phyloP scores from a whole-genome alignment of 805 yeast species.

The Jamesozyma piceae region DNA sequence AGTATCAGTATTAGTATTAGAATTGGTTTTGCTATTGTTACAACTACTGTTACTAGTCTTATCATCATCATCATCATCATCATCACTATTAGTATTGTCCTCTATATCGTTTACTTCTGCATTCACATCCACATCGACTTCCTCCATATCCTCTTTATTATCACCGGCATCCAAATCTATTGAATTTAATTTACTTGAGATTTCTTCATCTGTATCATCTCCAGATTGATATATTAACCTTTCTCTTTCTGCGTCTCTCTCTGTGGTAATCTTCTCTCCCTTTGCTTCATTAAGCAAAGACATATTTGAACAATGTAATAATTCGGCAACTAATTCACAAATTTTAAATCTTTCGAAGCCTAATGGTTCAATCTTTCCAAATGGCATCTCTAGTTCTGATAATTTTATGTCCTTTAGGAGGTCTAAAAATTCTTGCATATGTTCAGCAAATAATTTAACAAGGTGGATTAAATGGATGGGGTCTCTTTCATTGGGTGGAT shows the following conservation, averaged over 20 bases:
- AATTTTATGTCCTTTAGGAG: constrained; percentile 39
- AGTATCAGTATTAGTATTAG: neutral
- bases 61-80: neutral
- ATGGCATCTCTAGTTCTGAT: constrained; percentile 32
- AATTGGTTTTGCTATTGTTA: neutral
- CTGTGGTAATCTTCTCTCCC: constrained; percentile 56
- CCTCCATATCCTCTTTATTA: neutral
- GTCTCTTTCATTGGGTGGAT: constrained; percentile 87
- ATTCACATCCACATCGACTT: constrained; percentile 11
- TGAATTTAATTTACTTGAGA: neutral
- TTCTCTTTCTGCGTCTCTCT: constrained; percentile 58
- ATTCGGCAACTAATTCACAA: constrained; percentile 86
- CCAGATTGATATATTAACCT: constrained; percentile 19
- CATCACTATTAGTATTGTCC: neutral
- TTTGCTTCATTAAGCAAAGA: constrained; percentile 69
- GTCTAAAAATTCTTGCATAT: constrained; percentile 57
- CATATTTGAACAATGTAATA: constrained; percentile 95
- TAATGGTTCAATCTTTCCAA: constrained; percentile 58
- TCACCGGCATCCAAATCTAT: neutral
- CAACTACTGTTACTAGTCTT: neutral
- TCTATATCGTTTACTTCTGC: neutral
- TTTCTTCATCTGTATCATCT: neutral
- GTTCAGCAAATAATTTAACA: constrained; percentile 65
- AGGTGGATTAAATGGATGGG: constrained; percentile 85
- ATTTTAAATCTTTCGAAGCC: constrained; percentile 91